phyloP scores from a whole-genome alignment of 371 early-diverging fungal species.

The Apophysomyces sp. region DNA sequence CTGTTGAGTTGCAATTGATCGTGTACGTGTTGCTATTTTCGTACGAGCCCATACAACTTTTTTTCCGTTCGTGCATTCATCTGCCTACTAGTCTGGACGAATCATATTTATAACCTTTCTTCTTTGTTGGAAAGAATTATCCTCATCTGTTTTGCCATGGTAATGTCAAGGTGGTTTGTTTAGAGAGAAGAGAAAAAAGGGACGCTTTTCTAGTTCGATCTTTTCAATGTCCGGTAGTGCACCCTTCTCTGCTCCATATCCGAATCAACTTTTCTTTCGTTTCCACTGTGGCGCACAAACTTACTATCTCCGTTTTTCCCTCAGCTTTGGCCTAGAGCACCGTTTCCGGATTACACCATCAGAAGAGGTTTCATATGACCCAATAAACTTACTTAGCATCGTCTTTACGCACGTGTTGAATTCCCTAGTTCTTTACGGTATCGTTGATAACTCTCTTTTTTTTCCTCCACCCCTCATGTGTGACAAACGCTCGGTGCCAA shows the following conservation, averaged over 20 bases:
- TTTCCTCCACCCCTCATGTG: not conserved
- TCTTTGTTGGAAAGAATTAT: not conserved
- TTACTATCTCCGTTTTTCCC: constrained; percentile 1
- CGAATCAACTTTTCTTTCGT: not conserved
- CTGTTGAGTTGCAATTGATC: constrained; percentile 1
- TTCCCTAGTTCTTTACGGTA: constrained; percentile 1
- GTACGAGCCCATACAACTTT: not conserved
- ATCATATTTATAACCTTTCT: not conserved
- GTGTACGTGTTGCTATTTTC: constrained; percentile 8
- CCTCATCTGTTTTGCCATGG: not conserved
- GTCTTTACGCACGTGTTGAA: not conserved
- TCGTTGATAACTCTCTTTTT: not conserved
- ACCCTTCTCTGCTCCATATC: not conserved
- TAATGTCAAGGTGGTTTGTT: not conserved
- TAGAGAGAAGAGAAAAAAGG: not conserved
- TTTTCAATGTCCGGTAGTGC: not conserved
- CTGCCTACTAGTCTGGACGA: not conserved
- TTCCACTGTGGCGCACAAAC: constrained; percentile 2
- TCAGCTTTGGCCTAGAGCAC: not conserved
- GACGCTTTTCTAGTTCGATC: not conserved
- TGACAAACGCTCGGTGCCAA: not conserved
- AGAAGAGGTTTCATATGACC: not conserved
- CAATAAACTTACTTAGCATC: not conserved
- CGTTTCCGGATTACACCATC: not conserved
- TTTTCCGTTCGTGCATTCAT: not conserved